These are phyloP conservation scores for Cryptococcus depauperatus DNA, from an alignment of 1,284 basidiomycete species.

Conservation along the genomic window DNA sequence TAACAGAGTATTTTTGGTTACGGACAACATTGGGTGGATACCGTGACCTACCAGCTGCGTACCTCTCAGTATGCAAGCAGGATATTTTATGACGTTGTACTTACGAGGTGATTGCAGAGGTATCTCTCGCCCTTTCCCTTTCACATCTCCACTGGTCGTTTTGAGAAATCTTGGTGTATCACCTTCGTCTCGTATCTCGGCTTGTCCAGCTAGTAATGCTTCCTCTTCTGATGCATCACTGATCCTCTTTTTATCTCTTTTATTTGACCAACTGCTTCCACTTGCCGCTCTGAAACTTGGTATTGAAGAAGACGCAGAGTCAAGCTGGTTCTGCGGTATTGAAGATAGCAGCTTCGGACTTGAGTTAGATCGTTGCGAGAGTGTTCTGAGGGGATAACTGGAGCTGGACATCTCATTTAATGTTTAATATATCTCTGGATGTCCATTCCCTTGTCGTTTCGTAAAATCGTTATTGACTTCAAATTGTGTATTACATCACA, in stretches of 20 bases:
- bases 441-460: too few relatives aligned
- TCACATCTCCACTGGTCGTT: background rate
- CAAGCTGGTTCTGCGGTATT: background rate
- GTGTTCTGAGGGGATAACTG: constrained; percentile 14
- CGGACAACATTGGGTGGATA: constrained; percentile 73
- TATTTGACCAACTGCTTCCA: constrained; percentile 9
- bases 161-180: constrained; percentile 1
- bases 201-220: constrained; percentile 14
- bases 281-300: constrained; percentile 2
- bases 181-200: background rate
- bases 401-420: constrained; percentile 5
- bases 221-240: constrained; percentile 30
- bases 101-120: constrained; percentile 66
- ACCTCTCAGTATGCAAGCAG: background rate
- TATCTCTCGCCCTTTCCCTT: constrained; percentile 58
- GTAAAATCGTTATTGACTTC: too few relatives aligned
- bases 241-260: constrained; percentile 32
- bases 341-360: too few relatives aligned
- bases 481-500: too few relatives aligned
- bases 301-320: background rate
- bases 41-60: constrained; percentile 21
- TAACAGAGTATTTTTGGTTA: constrained; percentile 95
- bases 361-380: constrained; percentile 15
- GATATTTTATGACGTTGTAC: constrained; percentile 13
- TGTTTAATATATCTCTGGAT: too few relatives aligned